Percentiles rank a stretch among this genome's conserved stretches.
phyloP scores from a whole-genome alignment of 106 monocot genomes.

The Allium fistulosum region DNA sequence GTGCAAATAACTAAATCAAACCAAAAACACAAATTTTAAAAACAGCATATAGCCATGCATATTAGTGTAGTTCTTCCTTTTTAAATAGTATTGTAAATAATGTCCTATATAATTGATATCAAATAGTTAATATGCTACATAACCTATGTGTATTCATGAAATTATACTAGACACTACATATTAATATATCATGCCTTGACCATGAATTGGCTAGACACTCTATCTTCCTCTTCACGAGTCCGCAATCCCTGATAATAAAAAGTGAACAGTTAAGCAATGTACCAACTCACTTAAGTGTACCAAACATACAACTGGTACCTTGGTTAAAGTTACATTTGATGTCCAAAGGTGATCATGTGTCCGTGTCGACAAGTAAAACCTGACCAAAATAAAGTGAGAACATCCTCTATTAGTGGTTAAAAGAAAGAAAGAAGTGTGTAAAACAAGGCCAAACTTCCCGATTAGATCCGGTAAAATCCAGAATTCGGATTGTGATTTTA shows the following conservation, averaged over 20 bases:
- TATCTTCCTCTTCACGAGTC: slow-evolving; percentile 90
- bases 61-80: too few species aligned
- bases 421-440: neutral
- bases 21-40: too few species aligned
- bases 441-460: neutral
- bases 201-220: slow-evolving; percentile 61
- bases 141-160: neutral
- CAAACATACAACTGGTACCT: slow-evolving; percentile 32
- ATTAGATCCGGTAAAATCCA: too few species aligned
- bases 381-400: slow-evolving; percentile 9
- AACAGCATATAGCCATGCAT: too few species aligned
- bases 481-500: too few species aligned
- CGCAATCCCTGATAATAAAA: slow-evolving; percentile 48
- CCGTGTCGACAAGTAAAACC: slow-evolving; percentile 79
- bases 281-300: neutral
- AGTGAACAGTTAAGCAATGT: neutral
- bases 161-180: neutral
- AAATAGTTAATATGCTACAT: neutral
- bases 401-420: neutral
- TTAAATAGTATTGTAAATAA: too few species aligned
- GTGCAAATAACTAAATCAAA: too few species aligned
- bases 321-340: slow-evolving; percentile 53
- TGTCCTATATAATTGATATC: too few species aligned
- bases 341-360: slow-evolving; percentile 65
- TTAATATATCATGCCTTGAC: slow-evolving; percentile 48